phyloP scores from a whole-genome alignment of 2,329 filamentous ascomycete species.

The Zymoseptoria pseudotritici region DNA sequence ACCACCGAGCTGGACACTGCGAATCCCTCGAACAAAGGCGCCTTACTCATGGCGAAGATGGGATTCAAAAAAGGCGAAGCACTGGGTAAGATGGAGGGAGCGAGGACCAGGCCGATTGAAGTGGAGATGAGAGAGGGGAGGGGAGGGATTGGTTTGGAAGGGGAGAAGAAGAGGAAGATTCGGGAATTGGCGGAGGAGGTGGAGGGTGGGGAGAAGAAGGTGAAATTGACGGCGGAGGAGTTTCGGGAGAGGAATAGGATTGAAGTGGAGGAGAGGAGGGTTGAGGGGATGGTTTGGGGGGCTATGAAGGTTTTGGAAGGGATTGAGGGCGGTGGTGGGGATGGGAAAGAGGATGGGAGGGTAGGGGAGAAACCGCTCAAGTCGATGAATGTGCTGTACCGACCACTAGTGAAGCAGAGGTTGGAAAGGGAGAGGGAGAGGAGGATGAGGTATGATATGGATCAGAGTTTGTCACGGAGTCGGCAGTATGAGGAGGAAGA shows the following conservation, averaged over 20 bases:
- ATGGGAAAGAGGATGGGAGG: slow-evolving; percentile 6
- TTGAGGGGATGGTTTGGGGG: slow-evolving; percentile 63
- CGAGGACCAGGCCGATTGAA: slow-evolving; percentile 63
- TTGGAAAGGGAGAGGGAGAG: slow-evolving; percentile 63
- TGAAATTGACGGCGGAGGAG: slow-evolving; percentile 59
- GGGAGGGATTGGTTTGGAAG: slow-evolving; percentile 76
- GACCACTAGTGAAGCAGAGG: slow-evolving; percentile 63
- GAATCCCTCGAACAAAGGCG: slow-evolving; percentile 60
- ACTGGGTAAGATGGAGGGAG: slow-evolving; percentile 55
- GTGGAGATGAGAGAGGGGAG: slow-evolving; percentile 71
- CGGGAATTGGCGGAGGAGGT: slow-evolving; percentile 49
- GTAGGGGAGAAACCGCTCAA: slow-evolving; percentile 31
- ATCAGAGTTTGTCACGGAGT: slow-evolving; percentile 55
- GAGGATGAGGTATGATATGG: slow-evolving; percentile 57
- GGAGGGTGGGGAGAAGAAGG: slow-evolving; percentile 48
- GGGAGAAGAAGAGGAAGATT: slow-evolving; percentile 69
- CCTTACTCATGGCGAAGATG: slow-evolving; percentile 95
- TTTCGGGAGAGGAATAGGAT: slow-evolving; percentile 65
- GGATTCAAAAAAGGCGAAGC: slow-evolving; percentile 73
- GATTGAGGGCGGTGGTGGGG: slow-evolving; percentile 21
- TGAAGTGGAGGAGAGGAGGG: slow-evolving; percentile 61
- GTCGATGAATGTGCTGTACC: slow-evolving; percentile 68
- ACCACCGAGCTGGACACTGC: slow-evolving; percentile 60
- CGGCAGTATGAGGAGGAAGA: slow-evolving; percentile 64
- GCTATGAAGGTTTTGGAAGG: slow-evolving; percentile 76